A percentile compares a stretch with the other conserved stretches of the same genome.
phyloP scores from a whole-genome alignment of 495 filamentous ascomycete genomes.

The Daldinia caldariorum region DNA sequence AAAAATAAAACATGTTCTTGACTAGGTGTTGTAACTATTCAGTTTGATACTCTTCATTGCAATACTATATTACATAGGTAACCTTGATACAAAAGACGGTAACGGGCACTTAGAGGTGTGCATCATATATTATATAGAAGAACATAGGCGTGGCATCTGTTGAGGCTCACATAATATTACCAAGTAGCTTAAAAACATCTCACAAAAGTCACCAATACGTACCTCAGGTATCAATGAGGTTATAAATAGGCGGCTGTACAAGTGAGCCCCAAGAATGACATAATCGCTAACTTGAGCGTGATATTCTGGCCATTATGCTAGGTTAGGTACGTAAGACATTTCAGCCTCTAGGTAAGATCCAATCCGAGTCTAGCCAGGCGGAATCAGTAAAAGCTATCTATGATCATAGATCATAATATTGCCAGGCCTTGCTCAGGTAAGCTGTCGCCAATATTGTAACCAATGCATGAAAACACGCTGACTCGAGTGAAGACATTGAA shows the following conservation, averaged over 20 bases:
- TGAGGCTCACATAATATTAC: constrained; percentile 30
- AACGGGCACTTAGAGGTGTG: neutral
- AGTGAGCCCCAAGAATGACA: constrained; percentile 27
- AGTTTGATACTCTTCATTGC: no score
- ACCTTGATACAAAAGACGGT: no score
- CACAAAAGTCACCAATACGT: neutral
- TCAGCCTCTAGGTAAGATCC: constrained; percentile 9
- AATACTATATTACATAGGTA: no score
- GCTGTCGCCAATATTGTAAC: constrained; percentile 15
- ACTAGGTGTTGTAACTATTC: no score
- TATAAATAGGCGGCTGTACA: constrained; percentile 13
- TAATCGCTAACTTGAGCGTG: constrained; percentile 19
- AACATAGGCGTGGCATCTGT: neutral
- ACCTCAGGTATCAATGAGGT: constrained; percentile 5
- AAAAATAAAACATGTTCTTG: no score
- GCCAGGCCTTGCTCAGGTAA: constrained; percentile 7
- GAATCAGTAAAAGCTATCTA: neutral
- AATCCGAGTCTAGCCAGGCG: constrained; percentile 13
- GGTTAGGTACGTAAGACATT: constrained; percentile 28
- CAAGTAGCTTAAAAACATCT: neutral
- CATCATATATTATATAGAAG: neutral
- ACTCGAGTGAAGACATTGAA: neutral
- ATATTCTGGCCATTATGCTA: neutral
- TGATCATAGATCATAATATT: constrained; percentile 33
- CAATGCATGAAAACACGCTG: neutral